Evolutionary conservation across 495 filamentous ascomycete genomes (phyloP).

Genomic region (Thozetella sp.): DNA sequence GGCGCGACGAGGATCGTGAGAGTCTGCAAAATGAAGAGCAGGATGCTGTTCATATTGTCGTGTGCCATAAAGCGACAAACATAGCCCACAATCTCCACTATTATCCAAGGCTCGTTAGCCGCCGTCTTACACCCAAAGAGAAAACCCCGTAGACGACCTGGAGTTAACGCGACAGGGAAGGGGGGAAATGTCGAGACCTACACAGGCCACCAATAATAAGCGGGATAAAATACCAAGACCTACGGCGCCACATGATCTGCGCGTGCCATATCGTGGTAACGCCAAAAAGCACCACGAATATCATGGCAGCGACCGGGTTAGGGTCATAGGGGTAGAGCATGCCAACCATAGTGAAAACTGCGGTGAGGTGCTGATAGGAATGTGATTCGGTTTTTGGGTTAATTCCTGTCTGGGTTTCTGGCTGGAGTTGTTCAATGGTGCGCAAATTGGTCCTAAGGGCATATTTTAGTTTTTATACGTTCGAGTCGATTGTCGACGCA

Average conservation of each 20-base stretch:
- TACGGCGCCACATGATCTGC: background rate
- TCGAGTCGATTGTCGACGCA: too few species aligned
- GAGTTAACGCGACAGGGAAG: background rate
- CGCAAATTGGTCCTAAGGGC: too few species aligned
- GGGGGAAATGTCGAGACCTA: background rate
- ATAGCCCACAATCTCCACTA: background rate
- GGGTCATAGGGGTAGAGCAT: too few species aligned
- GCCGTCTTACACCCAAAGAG: too few species aligned
- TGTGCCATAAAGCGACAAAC: background rate
- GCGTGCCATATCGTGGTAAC: background rate
- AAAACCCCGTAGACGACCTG: too few species aligned
- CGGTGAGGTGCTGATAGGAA: too few species aligned
- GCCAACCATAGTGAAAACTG: too few species aligned
- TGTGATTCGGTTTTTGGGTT: too few species aligned
- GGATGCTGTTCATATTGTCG: background rate
- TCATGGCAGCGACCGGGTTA: background rate
- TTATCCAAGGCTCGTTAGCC: background rate
- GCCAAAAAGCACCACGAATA: background rate
- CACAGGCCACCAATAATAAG: background rate
- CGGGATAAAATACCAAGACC: background rate
- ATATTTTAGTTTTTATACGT: too few species aligned
- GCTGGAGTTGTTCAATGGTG: too few species aligned
- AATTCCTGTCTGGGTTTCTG: too few species aligned
- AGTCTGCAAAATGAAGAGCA: background rate
- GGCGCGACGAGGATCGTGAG: background rate